Base-by-base conservation (phyloP, 2,329 filamentous ascomycete species). In the Hymenoscyphus repandus region DNA sequence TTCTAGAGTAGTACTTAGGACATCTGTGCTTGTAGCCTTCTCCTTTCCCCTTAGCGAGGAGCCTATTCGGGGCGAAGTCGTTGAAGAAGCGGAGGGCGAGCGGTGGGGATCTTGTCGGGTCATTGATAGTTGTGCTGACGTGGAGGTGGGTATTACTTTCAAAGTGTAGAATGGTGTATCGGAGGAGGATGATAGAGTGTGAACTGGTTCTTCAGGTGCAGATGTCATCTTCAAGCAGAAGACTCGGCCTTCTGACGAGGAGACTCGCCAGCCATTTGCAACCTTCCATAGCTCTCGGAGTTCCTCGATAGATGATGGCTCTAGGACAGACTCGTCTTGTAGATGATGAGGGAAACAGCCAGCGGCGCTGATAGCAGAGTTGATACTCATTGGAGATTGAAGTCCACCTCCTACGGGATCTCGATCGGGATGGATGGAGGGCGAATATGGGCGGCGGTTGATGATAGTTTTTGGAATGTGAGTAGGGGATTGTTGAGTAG, bases 271-370 rank as follows among this genome's bases (percentile, higher is more conserved):
- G 11, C 85, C 85, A 63, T 87, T 88, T 53, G 80, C 74, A 0
- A 82, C 82, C 59, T 85, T 80, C 85, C 85, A 88, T 7, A 86
- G 74, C 45, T 75, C 75, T 57, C 79, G 79, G 33, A 88, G 74
- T 55, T 86, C 77, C 40, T 83, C 79, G 1, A 76, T 82, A 15
- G 42, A 60, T 11, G 63, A 66, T 20, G 64, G 58, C 45, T 64
- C 64, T 12, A 63, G 48, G 31, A 59, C 47, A 15, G 58, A 50
- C 41, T 61, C 58, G 47, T 67, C 63, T 49, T 60, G 58, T 13
- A 66, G 41, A 9, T 60, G 59, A 31, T 55, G 50, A 22, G 64
- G 63, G 40, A 65, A 62, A 4, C 47, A 46, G 3, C 63, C 63
- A 7, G 63, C 58, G 6, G 56, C 22, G 7, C 22, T 27, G 22